These are phyloP conservation scores for Fusarium lateritium DNA, from an alignment of 2,329 filamentous ascomycete genomes.

Conservation along the genomic window DNA sequence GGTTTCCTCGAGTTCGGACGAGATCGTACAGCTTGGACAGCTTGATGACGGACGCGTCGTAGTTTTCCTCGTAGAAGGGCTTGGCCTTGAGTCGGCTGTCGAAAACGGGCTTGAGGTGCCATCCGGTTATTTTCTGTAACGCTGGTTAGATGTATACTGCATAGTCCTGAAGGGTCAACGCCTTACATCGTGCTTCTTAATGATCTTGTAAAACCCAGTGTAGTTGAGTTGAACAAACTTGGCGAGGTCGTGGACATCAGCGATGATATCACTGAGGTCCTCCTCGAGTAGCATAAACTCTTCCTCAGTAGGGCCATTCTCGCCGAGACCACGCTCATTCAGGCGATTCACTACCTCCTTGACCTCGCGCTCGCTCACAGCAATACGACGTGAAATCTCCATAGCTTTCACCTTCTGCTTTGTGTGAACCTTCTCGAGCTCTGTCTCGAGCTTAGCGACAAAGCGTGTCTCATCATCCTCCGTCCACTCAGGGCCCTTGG, in stretches of 20 bases:
- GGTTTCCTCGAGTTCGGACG: slow-evolving; percentile 92
- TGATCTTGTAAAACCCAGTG: slow-evolving; percentile 99
- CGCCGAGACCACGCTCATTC: slow-evolving; percentile 71
- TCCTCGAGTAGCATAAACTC: slow-evolving; percentile 96
- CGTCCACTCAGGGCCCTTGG: slow-evolving; percentile 77
- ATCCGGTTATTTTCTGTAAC: slow-evolving; percentile 88
- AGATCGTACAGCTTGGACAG: slow-evolving; percentile 96
- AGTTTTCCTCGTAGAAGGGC: slow-evolving; percentile 99
- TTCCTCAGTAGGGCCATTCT: slow-evolving; percentile 81
- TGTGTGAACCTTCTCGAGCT: slow-evolving; percentile 97
- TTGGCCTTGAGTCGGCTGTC: slow-evolving; percentile 94
- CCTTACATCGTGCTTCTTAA: slow-evolving; percentile 97
- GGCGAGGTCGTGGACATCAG: slow-evolving; percentile 96
- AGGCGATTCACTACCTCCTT: slow-evolving; percentile 85
- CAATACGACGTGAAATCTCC: slow-evolving; percentile 93
- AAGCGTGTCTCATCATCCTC: slow-evolving; percentile 94
- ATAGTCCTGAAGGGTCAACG: background rate
- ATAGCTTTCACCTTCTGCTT: slow-evolving; percentile 98
- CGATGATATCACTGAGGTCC: slow-evolving; percentile 96
- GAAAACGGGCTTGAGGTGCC: slow-evolving; percentile 96
- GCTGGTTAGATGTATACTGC: slow-evolving; percentile 39
- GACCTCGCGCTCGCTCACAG: slow-evolving; percentile 90
- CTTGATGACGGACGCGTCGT: slow-evolving; percentile 94
- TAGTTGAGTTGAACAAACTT: slow-evolving; percentile 99
- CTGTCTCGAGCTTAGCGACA: slow-evolving; percentile 86